phyloP scores from a whole-genome alignment of 257 asterid genomes.

The Ilex aquifolium region DNA sequence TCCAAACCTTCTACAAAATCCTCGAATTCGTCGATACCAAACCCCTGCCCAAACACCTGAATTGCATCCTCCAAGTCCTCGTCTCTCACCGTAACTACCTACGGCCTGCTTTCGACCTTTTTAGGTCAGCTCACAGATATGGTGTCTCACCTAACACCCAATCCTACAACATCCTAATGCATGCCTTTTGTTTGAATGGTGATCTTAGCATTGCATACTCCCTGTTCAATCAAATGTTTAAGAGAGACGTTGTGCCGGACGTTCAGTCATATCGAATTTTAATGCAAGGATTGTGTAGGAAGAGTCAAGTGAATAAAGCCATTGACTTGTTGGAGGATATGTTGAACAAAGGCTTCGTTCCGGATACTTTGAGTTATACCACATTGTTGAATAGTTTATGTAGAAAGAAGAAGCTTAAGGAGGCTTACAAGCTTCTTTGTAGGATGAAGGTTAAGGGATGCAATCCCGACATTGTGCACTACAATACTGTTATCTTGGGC shows the following conservation, averaged over 20 bases:
- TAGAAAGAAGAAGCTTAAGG: conserved; percentile 81
- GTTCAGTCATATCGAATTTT: conserved; percentile 73
- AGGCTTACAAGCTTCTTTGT: conserved; percentile 90
- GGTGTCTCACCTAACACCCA: conserved; percentile 61
- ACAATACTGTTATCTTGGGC: conserved; percentile 74
- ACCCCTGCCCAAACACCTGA: conserved; percentile 71
- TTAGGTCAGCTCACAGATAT: conserved; percentile 54
- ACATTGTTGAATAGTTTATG: conserved; percentile 81
- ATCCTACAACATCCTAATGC: conserved; percentile 81
- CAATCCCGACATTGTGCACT: conserved; percentile 80
- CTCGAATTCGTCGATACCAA: conserved; percentile 71
- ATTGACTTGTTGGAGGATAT: conserved; percentile 83
- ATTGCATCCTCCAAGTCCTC: conserved; percentile 64
- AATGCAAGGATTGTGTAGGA: conserved; percentile 88
- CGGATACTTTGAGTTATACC: conserved; percentile 71
- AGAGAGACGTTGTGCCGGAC: conserved; percentile 74
- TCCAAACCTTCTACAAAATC: conserved; percentile 66
- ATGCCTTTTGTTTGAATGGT: conserved; percentile 62
- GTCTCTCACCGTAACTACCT: conserved; percentile 46
- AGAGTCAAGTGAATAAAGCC: conserved; percentile 87
- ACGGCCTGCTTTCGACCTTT: conserved; percentile 72
- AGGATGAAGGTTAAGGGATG: conserved; percentile 91
- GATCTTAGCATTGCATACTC: conserved; percentile 76
- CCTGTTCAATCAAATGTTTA: conserved; percentile 64
- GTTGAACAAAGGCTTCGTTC: conserved; percentile 90